phyloP scores from a whole-genome alignment of 169 alveolate genomes.

The Cryptosporidium parvum region DNA sequence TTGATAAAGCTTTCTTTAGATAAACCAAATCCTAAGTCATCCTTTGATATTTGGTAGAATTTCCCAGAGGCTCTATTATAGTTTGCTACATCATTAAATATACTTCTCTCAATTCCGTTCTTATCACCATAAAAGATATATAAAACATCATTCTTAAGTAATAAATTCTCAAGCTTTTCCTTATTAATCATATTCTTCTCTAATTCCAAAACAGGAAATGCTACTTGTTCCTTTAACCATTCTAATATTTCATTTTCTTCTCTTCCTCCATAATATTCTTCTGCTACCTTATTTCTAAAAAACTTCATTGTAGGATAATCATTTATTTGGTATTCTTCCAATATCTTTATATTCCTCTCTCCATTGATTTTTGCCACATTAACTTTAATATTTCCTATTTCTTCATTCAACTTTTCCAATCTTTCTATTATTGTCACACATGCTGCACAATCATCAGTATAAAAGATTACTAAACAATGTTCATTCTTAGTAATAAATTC shows the following conservation, averaged over 20 bases:
- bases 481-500: slow-evolving; percentile 26
- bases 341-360: slow-evolving; percentile 38
- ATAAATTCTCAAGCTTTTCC: background rate
- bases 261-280: slow-evolving; percentile 82
- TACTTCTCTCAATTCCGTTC: background rate
- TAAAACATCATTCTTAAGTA: slow-evolving; percentile 25
- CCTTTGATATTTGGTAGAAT: slow-evolving; percentile 34
- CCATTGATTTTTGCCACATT: slow-evolving; percentile 49
- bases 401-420: slow-evolving; percentile 15
- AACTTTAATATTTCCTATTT: slow-evolving; percentile 25
- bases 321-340: slow-evolving; percentile 77
- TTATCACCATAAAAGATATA: slow-evolving; percentile 33
- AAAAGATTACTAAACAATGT: slow-evolving; percentile 38
- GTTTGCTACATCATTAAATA: slow-evolving; percentile 51
- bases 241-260: slow-evolving; percentile 78
- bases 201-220: slow-evolving; percentile 29
- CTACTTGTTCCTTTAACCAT: slow-evolving; percentile 75
- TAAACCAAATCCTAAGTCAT: background rate
- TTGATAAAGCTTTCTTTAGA: background rate
- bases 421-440: slow-evolving; percentile 57
- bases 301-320: slow-evolving; percentile 85
- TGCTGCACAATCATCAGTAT: slow-evolving; percentile 62
- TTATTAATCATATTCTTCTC: background rate
- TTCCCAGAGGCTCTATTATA: slow-evolving; percentile 63
- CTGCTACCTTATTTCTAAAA: slow-evolving; percentile 78